A percentile compares a stretch with the other conserved stretches of the same genome.
Evolutionary conservation across 345 rosid genomes (phyloP).

Genomic region (Carallia pectinifolia): DNA sequence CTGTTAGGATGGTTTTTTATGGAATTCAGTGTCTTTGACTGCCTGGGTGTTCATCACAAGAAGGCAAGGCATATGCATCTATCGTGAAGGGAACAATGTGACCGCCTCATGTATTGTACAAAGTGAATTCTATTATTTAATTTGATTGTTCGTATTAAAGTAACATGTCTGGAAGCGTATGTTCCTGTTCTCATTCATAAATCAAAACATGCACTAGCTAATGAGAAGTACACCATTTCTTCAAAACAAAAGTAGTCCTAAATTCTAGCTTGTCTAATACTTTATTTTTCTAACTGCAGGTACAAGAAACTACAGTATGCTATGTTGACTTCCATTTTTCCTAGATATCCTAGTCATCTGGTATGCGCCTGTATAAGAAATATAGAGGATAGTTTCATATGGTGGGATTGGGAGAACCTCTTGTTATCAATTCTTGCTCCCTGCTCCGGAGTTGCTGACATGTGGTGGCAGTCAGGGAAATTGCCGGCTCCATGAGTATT

Average conservation of each 20-base stretch:
- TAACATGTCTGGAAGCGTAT: neutral
- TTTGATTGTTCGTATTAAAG: too few species aligned
- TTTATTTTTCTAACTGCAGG: constrained; percentile 56
- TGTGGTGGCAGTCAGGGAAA: constrained; percentile 30
- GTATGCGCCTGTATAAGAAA: constrained; percentile 39
- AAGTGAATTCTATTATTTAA: neutral
- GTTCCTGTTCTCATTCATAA: constrained; percentile 14
- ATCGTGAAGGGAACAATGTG: neutral
- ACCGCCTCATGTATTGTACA: neutral
- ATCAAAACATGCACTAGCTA: constrained; percentile 23
- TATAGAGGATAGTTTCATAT: constrained; percentile 36
- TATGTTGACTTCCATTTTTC: constrained; percentile 38
- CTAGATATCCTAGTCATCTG: constrained; percentile 37
- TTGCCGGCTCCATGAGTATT: constrained; percentile 22
- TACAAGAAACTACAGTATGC: constrained; percentile 51
- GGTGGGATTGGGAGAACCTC: constrained; percentile 28
- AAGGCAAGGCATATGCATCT: too few species aligned
- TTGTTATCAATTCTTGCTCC: constrained; percentile 25
- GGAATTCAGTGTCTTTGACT: neutral
- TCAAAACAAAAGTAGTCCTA: constrained; percentile 27
- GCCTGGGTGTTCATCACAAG: neutral
- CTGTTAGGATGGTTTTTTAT: neutral
- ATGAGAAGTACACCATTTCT: constrained; percentile 21
- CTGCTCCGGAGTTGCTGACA: constrained; percentile 26
- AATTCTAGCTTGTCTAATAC: constrained; percentile 33